Base-by-base conservation (phyloP, 75 land plant species). In the Larix kaempferi region DNA sequence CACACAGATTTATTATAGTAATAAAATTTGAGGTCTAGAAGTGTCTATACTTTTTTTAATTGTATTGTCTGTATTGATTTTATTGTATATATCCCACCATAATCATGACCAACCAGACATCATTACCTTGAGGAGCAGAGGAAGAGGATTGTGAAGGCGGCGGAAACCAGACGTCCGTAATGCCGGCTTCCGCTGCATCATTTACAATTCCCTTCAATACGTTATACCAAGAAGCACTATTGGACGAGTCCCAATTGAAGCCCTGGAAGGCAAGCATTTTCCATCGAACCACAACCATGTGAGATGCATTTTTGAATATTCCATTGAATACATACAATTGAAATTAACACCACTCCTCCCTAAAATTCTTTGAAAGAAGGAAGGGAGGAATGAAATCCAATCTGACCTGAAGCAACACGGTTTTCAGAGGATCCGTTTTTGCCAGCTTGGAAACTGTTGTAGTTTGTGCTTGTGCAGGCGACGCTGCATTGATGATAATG, bases 211-310 rank as follows among this genome's bases (percentile, higher is more conserved):
- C 66, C 62, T 27, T 80, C 3, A 86, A 49, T n/a, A 83, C 82
- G 13, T 77, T 81, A 41, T 86, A 86, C 88, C 88, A 86, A 25
- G 77, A 66, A 19, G 54, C 4, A 11, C 56, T 76, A 78, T 71
- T 80, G 79, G 86, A 83, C 4, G 88, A 86, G 37, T 86, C 88
- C 88, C 88, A 86, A 73, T 83, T 86, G 52, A 86, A 86, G 6
- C 85, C 88, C 88, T 86, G 77, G 17, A 39, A n/a, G n/a, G n/a
- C n/a, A n/a, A n/a, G n/a, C n/a, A n/a, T n/a, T 39, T 16, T 1
- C 26, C 73, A 26, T 60, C 1, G 3, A 15, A 71, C 55, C 1
- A 21, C n/a, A 60, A 19, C 62, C n/a, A n/a, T 19, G 6, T 29
- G 15, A 61, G 12, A 55, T 57, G 59, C 39, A 21, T 27, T 22